Percentiles rank a stretch among this genome's conserved stretches.
Evolutionary conservation across 306 rosid species (phyloP).

Genomic region (Lagenaria siceraria): DNA sequence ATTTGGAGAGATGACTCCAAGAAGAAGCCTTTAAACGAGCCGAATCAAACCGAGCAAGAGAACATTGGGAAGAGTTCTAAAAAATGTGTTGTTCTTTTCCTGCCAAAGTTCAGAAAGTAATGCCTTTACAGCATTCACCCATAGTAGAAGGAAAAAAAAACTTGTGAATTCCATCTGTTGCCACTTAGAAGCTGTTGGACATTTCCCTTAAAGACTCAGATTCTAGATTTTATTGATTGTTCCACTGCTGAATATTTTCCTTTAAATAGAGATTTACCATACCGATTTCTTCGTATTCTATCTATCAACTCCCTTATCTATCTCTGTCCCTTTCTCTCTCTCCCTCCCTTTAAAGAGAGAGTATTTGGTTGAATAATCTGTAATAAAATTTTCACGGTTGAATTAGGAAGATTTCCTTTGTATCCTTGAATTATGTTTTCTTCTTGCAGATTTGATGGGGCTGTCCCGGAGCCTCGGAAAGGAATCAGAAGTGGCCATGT

Average conservation of each 20-base stretch:
- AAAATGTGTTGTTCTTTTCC: too few relatives aligned
- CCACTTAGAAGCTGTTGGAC: too few relatives aligned
- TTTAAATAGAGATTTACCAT: background rate
- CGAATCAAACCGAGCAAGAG: too few relatives aligned
- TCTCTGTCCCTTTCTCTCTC: background rate
- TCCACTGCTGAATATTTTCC: background rate
- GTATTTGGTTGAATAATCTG: background rate
- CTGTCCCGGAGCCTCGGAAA: slow-evolving; percentile 1
- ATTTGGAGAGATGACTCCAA: too few relatives aligned
- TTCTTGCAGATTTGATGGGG: slow-evolving; percentile 6
- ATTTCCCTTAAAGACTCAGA: background rate
- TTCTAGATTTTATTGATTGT: background rate
- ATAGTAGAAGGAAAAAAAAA: too few relatives aligned
- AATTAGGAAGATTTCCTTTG: background rate
- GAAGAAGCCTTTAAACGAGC: too few relatives aligned
- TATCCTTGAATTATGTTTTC: background rate
- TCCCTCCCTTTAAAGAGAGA: background rate
- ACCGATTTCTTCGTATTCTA: background rate
- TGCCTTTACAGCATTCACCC: too few relatives aligned
- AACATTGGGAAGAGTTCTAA: too few relatives aligned
- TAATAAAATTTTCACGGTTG: background rate
- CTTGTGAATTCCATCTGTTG: too few relatives aligned
- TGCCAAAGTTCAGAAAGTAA: too few relatives aligned
- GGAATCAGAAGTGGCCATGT: slow-evolving; percentile 7
- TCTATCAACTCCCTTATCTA: background rate